Conservation (phyloP, 371 early-diverging fungal species). For the Batkoa obscura region DNA sequence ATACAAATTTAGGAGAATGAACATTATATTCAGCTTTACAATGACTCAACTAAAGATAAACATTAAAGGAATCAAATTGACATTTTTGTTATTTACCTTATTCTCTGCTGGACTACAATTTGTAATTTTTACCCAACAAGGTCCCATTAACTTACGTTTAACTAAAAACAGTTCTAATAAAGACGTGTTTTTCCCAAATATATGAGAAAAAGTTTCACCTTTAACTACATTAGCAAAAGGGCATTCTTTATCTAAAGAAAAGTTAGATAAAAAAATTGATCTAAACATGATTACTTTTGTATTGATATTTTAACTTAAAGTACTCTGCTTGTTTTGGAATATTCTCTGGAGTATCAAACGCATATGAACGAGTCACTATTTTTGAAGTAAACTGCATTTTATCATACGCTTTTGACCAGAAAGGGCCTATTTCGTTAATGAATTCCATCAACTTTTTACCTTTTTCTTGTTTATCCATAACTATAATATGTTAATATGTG, state of each 20-base stretch:
- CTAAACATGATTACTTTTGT: conserved; percentile 11
- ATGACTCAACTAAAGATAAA: conserved; percentile 8
- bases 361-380: conserved; percentile 61
- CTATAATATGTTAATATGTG: background rate
- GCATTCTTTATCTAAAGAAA: background rate
- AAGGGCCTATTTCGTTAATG: conserved; percentile 20
- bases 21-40: conserved; percentile 58
- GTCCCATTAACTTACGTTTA: conserved; percentile 92
- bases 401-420: conserved; percentile 17
- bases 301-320: conserved; percentile 71
- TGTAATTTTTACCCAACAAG: conserved; percentile 73
- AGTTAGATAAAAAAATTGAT: background rate
- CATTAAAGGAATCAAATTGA: background rate
- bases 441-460: background rate
- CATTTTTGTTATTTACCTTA: conserved; percentile 30
- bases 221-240: conserved; percentile 37
- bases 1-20: conserved; percentile 47
- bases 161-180: conserved; percentile 85
- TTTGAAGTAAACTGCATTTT: background rate
- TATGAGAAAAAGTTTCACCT: conserved; percentile 66
- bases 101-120: conserved; percentile 19
- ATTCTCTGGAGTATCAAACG: conserved; percentile 62
- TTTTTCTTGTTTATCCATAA: background rate
- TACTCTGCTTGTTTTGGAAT: conserved; percentile 70
- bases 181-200: conserved; percentile 75